phyloP scores from a whole-genome alignment of 192 early-diverging fungal genomes.

The Entomortierella parvispora region DNA sequence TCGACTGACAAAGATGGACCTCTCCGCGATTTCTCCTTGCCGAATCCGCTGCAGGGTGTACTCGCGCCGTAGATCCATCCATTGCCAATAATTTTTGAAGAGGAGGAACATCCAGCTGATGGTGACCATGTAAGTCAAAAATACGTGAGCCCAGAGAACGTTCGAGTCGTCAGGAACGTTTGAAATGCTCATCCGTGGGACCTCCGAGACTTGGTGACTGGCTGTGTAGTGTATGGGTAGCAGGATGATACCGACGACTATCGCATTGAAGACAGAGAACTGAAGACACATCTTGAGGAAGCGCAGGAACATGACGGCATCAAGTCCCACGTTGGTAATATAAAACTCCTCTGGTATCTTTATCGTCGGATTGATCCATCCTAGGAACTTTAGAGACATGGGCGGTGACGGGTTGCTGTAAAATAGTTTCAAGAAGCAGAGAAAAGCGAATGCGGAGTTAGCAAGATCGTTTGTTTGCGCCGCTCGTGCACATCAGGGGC shows the following conservation, averaged over 20 bases:
- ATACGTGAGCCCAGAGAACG: slow-evolving; percentile 64
- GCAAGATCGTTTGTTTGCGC: background rate
- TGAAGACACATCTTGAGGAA: slow-evolving; percentile 69
- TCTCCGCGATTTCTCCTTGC: slow-evolving; percentile 50
- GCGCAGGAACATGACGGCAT: slow-evolving; percentile 70
- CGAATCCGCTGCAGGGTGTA: slow-evolving; percentile 50
- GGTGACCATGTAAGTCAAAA: slow-evolving; percentile 58
- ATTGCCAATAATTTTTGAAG: slow-evolving; percentile 66
- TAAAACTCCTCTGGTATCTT: slow-evolving; percentile 61
- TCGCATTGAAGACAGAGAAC: slow-evolving; percentile 55
- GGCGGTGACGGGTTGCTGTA: slow-evolving; percentile 60
- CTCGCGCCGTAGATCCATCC: slow-evolving; percentile 59
- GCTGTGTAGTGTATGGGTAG: slow-evolving; percentile 61
- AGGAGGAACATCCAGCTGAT: slow-evolving; percentile 64
- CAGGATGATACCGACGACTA: slow-evolving; percentile 57
- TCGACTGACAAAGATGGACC: slow-evolving; percentile 66
- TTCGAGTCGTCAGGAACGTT: slow-evolving; percentile 51
- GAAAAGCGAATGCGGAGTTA: background rate
- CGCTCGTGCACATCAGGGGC: too few relatives aligned
- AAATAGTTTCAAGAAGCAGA: slow-evolving; percentile 5
- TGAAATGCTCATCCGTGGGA: slow-evolving; percentile 51
- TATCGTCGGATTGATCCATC: slow-evolving; percentile 60
- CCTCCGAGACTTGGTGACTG: slow-evolving; percentile 5
- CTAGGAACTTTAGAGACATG: slow-evolving; percentile 57
- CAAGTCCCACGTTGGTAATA: slow-evolving; percentile 64